phyloP scores from a whole-genome alignment of 495 filamentous ascomycete species.

The Podospora appendiculata region DNA sequence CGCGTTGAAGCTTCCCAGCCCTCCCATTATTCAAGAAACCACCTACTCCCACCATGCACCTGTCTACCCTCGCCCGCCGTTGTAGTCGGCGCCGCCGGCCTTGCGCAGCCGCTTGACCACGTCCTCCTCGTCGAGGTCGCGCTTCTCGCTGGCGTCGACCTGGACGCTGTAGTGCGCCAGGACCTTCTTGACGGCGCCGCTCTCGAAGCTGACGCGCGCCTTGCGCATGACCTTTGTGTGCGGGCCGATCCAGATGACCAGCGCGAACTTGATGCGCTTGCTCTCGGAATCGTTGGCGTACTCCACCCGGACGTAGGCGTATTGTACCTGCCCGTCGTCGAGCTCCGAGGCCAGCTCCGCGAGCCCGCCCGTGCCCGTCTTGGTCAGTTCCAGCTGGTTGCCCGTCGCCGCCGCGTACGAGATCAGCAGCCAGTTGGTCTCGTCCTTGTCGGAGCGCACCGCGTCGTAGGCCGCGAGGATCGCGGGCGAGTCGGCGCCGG shows the following conservation, averaged over 20 bases:
- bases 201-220: conserved; percentile 50
- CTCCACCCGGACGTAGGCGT: conserved; percentile 51
- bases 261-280: conserved; percentile 50
- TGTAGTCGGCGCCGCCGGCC: conserved; percentile 54
- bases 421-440: conserved; percentile 50
- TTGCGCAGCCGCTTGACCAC: conserved; percentile 43
- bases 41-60: background rate
- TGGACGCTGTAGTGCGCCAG: conserved; percentile 46
- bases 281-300: conserved; percentile 53
- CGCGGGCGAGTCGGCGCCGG: conserved; percentile 36
- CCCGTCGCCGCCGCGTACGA: conserved; percentile 40
- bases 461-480: conserved; percentile 41
- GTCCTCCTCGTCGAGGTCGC: conserved; percentile 46
- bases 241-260: conserved; percentile 51
- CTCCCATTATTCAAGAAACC: background rate
- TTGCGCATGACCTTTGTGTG: conserved; percentile 51
- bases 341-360: conserved; percentile 38
- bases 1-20: background rate
- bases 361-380: conserved; percentile 44
- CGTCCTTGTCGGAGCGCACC: conserved; percentile 48
- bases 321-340: conserved; percentile 42
- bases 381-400: conserved; percentile 37
- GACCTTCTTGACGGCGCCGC: conserved; percentile 46
- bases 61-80: conserved; percentile 43
- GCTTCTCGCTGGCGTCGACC: conserved; percentile 42